Base-by-base conservation (phyloP, 2,329 filamentous ascomycete species). In the Cordyceps javanica region DNA sequence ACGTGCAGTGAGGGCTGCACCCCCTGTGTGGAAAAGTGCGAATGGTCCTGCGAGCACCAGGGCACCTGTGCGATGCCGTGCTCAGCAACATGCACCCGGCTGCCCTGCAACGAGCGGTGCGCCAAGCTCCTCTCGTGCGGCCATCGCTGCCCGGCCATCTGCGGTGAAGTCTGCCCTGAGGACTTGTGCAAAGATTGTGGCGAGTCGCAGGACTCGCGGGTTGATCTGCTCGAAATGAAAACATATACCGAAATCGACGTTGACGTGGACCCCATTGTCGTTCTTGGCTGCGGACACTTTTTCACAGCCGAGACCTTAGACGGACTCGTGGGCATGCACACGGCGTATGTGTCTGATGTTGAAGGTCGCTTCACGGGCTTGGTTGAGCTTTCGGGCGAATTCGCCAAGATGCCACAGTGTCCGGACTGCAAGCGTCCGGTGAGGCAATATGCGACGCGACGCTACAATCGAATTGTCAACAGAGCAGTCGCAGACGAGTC, bases 61-160 rank as follows among this genome's bases (percentile, higher is more conserved):
- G 66, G 69, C 45, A 70, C 63, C 0, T 80, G 77, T 55, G 65
- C 67, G 0, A 73, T 83, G 73, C 81, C 81, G 2, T 89, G 87
- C 59, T 81, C 83, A 0, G 85, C 81, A 0, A 85, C 87, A 0
- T 90, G 86, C 64, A 73, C 87, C 60, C 78, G 82, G 65, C 65
- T 88, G 0, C 87, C 86, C 3, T 90, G 86, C 66, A 78, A 79
- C 5, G 65, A 75, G 63, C 74, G 86, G n/a, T 90, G 86, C 63
- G 61, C 70, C 2, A 73, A 78, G 38, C 19, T 56, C 0, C 68
- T 89, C 1, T 8, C 23, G 0, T 89, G 86, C 65, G 82, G 82
- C 0, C 85, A 89, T 63, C 80, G 74, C 62, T 89, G 73, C 39
- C 85, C 85, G 1, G 82, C 80, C 0, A 60, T 88, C 2, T 90